Percentiles rank a stretch among this genome's conserved stretches.
phyloP scores from a whole-genome alignment of 495 filamentous ascomycete genomes.

The Neurospora sp. region DNA sequence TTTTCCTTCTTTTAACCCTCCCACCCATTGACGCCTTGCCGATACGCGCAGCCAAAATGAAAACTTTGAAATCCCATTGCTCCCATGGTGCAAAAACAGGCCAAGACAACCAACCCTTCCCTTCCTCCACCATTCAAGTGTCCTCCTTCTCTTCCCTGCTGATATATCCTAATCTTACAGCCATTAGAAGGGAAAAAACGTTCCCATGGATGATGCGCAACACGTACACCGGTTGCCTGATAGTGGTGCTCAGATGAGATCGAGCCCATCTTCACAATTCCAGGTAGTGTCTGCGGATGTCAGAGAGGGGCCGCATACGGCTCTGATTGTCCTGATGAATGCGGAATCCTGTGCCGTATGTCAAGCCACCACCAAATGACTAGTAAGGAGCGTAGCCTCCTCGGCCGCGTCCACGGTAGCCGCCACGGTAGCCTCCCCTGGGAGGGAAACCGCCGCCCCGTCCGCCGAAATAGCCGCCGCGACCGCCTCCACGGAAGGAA shows the following conservation, averaged over 20 bases:
- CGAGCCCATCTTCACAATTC: background rate
- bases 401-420: slow-evolving; percentile 68
- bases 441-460: slow-evolving; percentile 49
- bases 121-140: background rate
- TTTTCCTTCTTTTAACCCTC: slow-evolving; percentile 12
- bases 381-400: slow-evolving; percentile 72
- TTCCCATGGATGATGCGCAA: background rate
- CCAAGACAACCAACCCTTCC: background rate
- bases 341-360: background rate
- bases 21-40: slow-evolving; percentile 17
- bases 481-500: slow-evolving; percentile 45
- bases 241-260: background rate
- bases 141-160: background rate
- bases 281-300: background rate
- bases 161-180: background rate
- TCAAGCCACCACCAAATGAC: slow-evolving; percentile 3
- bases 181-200: background rate
- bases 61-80: slow-evolving; percentile 3
- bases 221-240: background rate
- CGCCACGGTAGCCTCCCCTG: slow-evolving; percentile 71
- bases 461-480: slow-evolving; percentile 42
- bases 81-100: slow-evolving; percentile 4
- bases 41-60: slow-evolving; percentile 9
- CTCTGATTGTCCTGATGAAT: background rate
- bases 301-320: background rate